phyloP scores from a whole-genome alignment of 441 rosid species.

The Eutrema salsugineum region DNA sequence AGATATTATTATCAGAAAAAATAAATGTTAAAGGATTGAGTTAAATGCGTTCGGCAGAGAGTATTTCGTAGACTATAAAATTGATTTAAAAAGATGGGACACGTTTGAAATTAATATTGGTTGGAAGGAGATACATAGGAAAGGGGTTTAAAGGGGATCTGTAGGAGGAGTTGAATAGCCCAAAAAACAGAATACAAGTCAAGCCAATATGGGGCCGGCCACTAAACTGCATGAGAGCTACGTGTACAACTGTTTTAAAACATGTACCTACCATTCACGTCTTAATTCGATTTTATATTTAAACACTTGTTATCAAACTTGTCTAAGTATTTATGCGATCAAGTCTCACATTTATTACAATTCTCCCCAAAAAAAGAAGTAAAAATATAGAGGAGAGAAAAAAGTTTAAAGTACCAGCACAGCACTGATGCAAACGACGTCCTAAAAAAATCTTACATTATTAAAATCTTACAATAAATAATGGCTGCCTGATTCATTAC shows the following conservation, averaged over 20 bases:
- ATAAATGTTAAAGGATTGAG: background rate
- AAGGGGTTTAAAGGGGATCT: constrained; percentile 7
- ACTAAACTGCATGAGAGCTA: constrained; percentile 28
- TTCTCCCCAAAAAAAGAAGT: background rate
- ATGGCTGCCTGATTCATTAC: constrained; percentile 10
- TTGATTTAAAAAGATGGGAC: background rate
- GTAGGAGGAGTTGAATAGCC: constrained; percentile 24
- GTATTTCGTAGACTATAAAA: background rate
- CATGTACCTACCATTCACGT: constrained; percentile 1
- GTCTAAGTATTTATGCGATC: constrained; percentile 3
- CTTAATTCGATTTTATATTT: background rate
- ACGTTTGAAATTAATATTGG: background rate
- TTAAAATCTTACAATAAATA: constrained; percentile 4
- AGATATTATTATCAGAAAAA: too few relatives aligned
- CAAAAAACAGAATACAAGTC: constrained; percentile 28
- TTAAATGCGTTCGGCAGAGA: background rate
- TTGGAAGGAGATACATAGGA: background rate
- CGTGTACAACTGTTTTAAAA: constrained; percentile 9
- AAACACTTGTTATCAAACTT: background rate
- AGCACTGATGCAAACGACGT: constrained; percentile 2
- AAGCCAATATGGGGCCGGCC: constrained; percentile 24
- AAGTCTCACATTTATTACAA: constrained; percentile 22
- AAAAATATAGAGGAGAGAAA: background rate
- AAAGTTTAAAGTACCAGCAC: background rate
- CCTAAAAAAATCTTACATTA: too few relatives aligned